Evolutionary conservation across 2,329 filamentous ascomycete genomes (phyloP).

Genomic region (Pseudogymnoascus sp.): DNA sequence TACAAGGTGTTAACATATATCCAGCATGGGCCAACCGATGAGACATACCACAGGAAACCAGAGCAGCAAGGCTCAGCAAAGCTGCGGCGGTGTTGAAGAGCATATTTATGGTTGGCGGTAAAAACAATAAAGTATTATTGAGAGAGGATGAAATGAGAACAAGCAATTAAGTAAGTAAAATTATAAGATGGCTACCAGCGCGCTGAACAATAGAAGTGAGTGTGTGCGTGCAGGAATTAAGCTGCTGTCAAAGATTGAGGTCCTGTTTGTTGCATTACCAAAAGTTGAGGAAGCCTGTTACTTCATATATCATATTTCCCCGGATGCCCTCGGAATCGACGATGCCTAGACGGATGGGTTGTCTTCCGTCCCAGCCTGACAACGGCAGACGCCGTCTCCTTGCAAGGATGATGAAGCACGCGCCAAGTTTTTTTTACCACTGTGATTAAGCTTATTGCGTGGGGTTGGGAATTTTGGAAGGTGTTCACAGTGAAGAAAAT

Average conservation of each 20-base stretch:
- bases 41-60: slow-evolving; percentile 20
- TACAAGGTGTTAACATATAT: slow-evolving; percentile 14
- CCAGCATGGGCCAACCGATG: background rate
- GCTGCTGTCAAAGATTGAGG: background rate
- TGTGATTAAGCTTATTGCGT: slow-evolving; percentile 2
- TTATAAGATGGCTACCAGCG: slow-evolving; percentile 5
- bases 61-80: slow-evolving; percentile 19
- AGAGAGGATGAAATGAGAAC: background rate
- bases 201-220: background rate
- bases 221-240: background rate
- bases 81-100: slow-evolving; percentile 9
- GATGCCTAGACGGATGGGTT: background rate
- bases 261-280: background rate
- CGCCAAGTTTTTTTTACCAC: background rate
- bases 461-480: background rate
- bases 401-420: background rate
- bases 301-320: slow-evolving; percentile 1
- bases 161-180: background rate
- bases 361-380: slow-evolving; percentile 1
- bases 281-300: background rate
- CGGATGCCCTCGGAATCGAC: background rate
- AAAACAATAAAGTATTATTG: background rate
- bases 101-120: background rate
- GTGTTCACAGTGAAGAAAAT: background rate
- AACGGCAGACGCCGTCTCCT: background rate